Evolutionary conservation across 192 early-diverging fungal species (phyloP).

Genomic region (Thamnidium elegans): DNA sequence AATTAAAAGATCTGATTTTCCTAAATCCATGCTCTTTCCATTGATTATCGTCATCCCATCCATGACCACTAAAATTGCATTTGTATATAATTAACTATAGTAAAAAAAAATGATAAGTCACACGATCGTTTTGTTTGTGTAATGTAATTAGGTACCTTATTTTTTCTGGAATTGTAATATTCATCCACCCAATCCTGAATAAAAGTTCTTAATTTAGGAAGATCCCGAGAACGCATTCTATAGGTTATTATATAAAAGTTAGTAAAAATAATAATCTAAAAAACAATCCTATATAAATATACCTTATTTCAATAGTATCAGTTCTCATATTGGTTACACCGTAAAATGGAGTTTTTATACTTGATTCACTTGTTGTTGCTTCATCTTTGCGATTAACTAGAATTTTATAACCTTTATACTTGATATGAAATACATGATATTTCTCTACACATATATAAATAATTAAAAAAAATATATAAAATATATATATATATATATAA

Average conservation of each 20-base stretch:
- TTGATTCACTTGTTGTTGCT: background rate
- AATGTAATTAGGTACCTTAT: slow-evolving; percentile 21
- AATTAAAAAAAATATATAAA: too few relatives aligned
- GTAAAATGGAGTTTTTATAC: background rate
- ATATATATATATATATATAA: too few relatives aligned
- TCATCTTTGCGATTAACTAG: slow-evolving; percentile 3
- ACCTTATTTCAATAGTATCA: slow-evolving; percentile 12
- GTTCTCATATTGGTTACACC: background rate
- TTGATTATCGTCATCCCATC: slow-evolving; percentile 3
- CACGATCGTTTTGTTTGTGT: background rate
- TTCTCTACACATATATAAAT: background rate
- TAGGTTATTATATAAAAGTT: too few relatives aligned
- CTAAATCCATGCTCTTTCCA: slow-evolving; percentile 20
- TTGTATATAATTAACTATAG: slow-evolving; percentile 13
- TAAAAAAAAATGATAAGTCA: slow-evolving; percentile 12
- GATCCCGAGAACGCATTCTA: slow-evolving; percentile 14
- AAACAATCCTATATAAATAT: background rate
- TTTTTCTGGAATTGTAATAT: slow-evolving; percentile 21
- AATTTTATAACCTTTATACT: slow-evolving; percentile 17
- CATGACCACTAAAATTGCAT: background rate
- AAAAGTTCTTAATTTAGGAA: slow-evolving; percentile 3
- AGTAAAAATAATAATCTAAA: too few relatives aligned
- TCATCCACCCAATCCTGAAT: slow-evolving; percentile 30
- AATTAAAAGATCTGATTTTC: slow-evolving; percentile 39
- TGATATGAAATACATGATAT: slow-evolving; percentile 6